Evolutionary conservation across 2,329 filamentous ascomycete species (phyloP), one percentile per base, ranked within the genome.

Genomic region (Fusarium sp.): DNA sequence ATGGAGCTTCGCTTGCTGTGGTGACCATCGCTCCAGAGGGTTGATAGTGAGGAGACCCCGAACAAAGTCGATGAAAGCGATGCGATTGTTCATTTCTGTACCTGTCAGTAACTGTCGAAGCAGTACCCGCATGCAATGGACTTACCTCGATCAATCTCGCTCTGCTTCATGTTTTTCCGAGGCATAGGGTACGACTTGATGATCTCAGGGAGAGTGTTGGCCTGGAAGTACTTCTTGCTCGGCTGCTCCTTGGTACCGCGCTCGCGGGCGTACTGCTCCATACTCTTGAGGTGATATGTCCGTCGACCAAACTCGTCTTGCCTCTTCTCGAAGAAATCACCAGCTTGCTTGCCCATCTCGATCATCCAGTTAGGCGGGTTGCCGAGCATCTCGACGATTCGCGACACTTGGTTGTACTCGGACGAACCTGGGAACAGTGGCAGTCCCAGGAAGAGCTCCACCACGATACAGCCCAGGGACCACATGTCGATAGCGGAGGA

Each of bases 401-500:
- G 90, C 31, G 96, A 96, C 20, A 99, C 95, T 82, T 99, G 97
- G 79, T 99, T 99, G 84, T 99, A 99, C 83, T 99, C 97, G 3
- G 97, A 99, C 1, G 96, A 98, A 31, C 97, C 97, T 9, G 97
- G 97, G 83, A 99, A 99, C 3, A 99, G 85, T 1, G 97, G 97
- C 59, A 99, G 87, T 54, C 97, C 97, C 1, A 99, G 88, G 87
- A 99, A 99, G 20, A 99, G 88, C 83, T 99, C 97, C 27, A 99
- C 97, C 18, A 99, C 96, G 76, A 99, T 99, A 84, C 97, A 99
- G 63, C 97, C 97, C 52, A 99, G 87, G 6, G 97, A 99, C 97
- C 97, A 99, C 96, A 99, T 99, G 81, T 99, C 97, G 80, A 99
- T 99, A 50, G 97, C 97, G 6, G 97, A 98, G 16, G 97, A 98